Base-by-base conservation (phyloP, 768 basidiomycete genomes). In the Naganishia vishniacii region DNA sequence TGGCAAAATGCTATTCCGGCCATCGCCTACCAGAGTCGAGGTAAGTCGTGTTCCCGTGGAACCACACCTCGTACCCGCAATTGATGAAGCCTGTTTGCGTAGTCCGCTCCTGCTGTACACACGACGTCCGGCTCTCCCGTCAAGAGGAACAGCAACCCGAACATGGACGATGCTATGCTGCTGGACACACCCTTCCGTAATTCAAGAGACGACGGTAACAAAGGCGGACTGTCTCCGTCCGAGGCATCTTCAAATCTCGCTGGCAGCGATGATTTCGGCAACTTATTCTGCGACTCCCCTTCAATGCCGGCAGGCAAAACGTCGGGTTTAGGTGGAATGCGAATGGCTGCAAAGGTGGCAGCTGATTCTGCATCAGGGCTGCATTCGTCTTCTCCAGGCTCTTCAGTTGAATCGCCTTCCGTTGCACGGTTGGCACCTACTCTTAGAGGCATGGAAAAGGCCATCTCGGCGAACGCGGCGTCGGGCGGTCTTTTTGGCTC, bases 231-330 rank as follows among this genome's bases (percentile, higher is more conserved):
- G 11, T 28, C 51, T 20, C 8, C 64, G 11, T 13, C 60, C 32
- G 48, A 56, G 18, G 59, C 64, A 7, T 64, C 13, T 61, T 58
- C 1, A 31, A 59, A 25, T 73, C 70, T 45, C 68, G 34, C 49
- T 63, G 72, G 68, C 16, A 71, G 71, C 28, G 72, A 72, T 15
- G 71, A 70, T 23, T 66, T 75, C 34, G 74, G 72, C 25, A 70
- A 70, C 4, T 71, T 74, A 65, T 75, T 75, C 61, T 72, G 72
- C 69, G 73, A 76, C 13, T 76, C 75, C 8, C 75, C 75, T 26
- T 67, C 64, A 8, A 65, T 66, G 6, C 72, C 71, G 18, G 25
- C 68, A 4, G 37, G 37, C 32, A 56, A 34, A 49, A 28, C 26
- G 26, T n/a, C 48, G 7, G 26, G 48, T 15, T 47, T 63, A 13